Evolutionary conservation across 1,284 basidiomycete species (phyloP).

Genomic region (Sporisorium reilianum): DNA sequence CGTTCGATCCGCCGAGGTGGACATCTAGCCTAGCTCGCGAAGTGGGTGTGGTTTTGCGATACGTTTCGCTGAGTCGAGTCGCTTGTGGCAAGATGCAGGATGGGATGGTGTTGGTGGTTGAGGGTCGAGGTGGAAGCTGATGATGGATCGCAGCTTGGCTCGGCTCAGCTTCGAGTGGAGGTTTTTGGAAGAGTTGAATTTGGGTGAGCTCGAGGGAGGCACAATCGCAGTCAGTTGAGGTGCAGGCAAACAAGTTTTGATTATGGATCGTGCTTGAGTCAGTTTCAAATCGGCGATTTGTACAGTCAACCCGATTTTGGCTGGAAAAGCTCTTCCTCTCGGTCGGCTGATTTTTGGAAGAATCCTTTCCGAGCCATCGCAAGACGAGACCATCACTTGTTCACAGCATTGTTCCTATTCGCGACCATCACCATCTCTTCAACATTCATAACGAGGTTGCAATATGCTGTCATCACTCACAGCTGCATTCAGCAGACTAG

Average conservation of each 20-base stretch:
- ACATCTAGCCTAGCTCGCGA: conserved; percentile 35
- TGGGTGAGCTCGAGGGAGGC: too few species aligned
- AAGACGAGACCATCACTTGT: too few species aligned
- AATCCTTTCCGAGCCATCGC: conserved; percentile 12
- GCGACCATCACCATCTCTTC: too few species aligned
- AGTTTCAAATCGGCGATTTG: conserved; percentile 9
- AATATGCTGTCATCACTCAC: conserved; percentile 39
- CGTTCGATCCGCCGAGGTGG: conserved; percentile 53
- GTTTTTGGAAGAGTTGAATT: conserved; percentile 1
- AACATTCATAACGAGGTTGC: not conserved
- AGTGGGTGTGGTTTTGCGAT: too few species aligned
- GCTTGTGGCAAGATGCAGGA: not conserved
- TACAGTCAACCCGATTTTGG: not conserved
- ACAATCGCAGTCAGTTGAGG: not conserved
- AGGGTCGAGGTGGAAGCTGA: not conserved
- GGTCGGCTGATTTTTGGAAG: conserved; percentile 36
- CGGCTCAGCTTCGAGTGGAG: conserved; percentile 4
- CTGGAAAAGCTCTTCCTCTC: not conserved
- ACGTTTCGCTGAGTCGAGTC: too few species aligned
- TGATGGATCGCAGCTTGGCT: not conserved
- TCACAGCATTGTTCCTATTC: too few species aligned
- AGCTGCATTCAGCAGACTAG: conserved; percentile 27
- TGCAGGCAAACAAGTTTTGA: not conserved
- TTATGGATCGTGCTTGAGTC: not conserved
- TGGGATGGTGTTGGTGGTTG: not conserved